These are phyloP conservation scores for Amanita thiersii DNA, from an alignment of 768 basidiomycete genomes.

Conservation along the genomic window DNA sequence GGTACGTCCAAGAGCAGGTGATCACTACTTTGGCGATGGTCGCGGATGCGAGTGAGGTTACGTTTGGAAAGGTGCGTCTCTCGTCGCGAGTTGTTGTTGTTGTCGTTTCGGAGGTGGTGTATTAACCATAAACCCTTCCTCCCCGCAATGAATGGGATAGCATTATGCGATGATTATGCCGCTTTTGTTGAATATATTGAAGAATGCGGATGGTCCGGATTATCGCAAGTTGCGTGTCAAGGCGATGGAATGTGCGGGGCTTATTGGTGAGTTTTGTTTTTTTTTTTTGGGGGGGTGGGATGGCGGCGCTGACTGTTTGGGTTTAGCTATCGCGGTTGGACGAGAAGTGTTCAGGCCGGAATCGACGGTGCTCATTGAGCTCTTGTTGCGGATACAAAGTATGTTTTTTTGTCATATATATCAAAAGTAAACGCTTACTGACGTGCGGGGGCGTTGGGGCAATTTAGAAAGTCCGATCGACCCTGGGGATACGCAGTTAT, in stretches of 20 bases:
- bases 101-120: slow-evolving; percentile 2
- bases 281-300: neutral
- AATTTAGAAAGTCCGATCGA: slow-evolving; percentile 57
- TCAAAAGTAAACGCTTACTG: neutral
- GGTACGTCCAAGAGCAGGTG: slow-evolving; percentile 84
- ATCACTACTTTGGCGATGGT: slow-evolving; percentile 88
- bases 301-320: neutral
- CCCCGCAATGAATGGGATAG: slow-evolving; percentile 23
- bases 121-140: neutral
- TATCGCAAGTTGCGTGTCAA: slow-evolving; percentile 67
- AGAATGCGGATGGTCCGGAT: slow-evolving; percentile 59
- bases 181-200: slow-evolving; percentile 64
- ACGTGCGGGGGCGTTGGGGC: too few relatives aligned
- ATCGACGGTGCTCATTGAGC: slow-evolving; percentile 59
- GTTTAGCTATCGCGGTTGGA: slow-evolving; percentile 77
- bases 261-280: slow-evolving; percentile 52
- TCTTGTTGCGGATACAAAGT: slow-evolving; percentile 77
- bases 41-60: slow-evolving; percentile 74
- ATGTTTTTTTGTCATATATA: slow-evolving; percentile 13
- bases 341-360: slow-evolving; percentile 73
- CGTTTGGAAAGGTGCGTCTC: slow-evolving; percentile 58
- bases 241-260: slow-evolving; percentile 87
- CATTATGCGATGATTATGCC: slow-evolving; percentile 80
- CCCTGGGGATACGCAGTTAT: slow-evolving; percentile 61
- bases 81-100: neutral